Conservation (phyloP, 768 basidiomycete species). For the Amyloporia xantha region DNA sequence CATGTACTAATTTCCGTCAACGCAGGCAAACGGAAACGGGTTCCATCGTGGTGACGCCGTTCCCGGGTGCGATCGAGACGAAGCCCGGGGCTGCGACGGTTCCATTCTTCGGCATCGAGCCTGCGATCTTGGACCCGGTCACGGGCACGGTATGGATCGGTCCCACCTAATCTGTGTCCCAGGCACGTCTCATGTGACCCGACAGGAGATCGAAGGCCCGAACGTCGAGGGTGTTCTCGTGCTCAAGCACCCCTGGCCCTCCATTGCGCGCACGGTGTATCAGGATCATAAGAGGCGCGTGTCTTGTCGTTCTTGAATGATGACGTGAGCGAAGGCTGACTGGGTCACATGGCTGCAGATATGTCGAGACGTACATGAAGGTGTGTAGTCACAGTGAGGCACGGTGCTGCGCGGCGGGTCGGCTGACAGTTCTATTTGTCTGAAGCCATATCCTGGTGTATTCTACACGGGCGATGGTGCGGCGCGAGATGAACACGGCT, state of each 20-base stretch:
- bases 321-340: neutral
- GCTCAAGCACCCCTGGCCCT: conserved; percentile 87
- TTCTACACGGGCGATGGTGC: conserved; percentile 99
- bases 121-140: conserved; percentile 82
- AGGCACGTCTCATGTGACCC: neutral
- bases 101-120: conserved; percentile 94
- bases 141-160: conserved; percentile 48
- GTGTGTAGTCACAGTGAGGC: no score
- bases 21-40: conserved; percentile 96
- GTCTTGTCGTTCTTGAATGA: neutral
- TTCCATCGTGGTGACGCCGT: conserved; percentile 88
- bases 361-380: conserved; percentile 72
- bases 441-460: conserved; percentile 71
- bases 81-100: conserved; percentile 97
- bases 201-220: conserved; percentile 63
- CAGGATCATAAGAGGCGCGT: conserved; percentile 59
- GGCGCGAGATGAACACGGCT: conserved; percentile 88
- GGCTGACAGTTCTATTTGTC: neutral
- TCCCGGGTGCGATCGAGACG: conserved; percentile 93
- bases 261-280: conserved; percentile 89
- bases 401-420: no score
- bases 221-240: conserved; percentile 88
- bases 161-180: neutral
- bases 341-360: conserved; percentile 35
- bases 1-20: neutral